Evolutionary conservation across 257 asterid species (phyloP).

Genomic region (Petunia axillaris): DNA sequence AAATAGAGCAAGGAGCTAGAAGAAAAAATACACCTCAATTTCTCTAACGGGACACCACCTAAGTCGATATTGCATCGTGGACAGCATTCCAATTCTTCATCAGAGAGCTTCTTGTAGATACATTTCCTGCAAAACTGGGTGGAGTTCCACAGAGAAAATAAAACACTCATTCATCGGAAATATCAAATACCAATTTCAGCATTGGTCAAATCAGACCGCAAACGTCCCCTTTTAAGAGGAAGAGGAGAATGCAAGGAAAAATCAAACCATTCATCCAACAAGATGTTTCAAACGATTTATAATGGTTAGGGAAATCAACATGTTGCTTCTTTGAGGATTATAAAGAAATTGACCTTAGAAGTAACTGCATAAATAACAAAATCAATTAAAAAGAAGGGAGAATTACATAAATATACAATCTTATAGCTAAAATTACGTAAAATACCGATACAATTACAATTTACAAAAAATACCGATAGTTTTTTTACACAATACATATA

Average conservation of each 20-base stretch:
- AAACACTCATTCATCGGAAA: background rate
- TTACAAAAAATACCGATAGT: too few species aligned
- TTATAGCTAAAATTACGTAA: too few species aligned
- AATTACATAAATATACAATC: too few species aligned
- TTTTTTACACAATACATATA: too few species aligned
- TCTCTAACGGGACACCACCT: slow-evolving; percentile 87
- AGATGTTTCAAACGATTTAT: background rate
- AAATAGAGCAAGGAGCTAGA: slow-evolving; percentile 20
- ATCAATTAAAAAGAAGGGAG: too few species aligned
- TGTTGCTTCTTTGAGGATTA: too few species aligned
- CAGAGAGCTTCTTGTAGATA: slow-evolving; percentile 76
- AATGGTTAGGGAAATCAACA: slow-evolving; percentile 24
- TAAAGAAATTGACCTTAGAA: too few species aligned
- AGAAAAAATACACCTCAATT: slow-evolving; percentile 65
- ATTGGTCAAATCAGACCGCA: background rate
- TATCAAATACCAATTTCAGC: slow-evolving; percentile 23
- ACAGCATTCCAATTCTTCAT: slow-evolving; percentile 87
- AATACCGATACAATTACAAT: too few species aligned
- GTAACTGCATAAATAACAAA: too few species aligned
- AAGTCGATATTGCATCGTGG: slow-evolving; percentile 83
- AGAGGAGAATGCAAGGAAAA: background rate
- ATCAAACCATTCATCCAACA: background rate
- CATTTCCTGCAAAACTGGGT: slow-evolving; percentile 87
- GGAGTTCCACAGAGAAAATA: slow-evolving; percentile 28
- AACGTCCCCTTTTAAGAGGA: background rate